phyloP scores from a whole-genome alignment of 1,284 basidiomycete species.

The Testicularia cyperi region DNA sequence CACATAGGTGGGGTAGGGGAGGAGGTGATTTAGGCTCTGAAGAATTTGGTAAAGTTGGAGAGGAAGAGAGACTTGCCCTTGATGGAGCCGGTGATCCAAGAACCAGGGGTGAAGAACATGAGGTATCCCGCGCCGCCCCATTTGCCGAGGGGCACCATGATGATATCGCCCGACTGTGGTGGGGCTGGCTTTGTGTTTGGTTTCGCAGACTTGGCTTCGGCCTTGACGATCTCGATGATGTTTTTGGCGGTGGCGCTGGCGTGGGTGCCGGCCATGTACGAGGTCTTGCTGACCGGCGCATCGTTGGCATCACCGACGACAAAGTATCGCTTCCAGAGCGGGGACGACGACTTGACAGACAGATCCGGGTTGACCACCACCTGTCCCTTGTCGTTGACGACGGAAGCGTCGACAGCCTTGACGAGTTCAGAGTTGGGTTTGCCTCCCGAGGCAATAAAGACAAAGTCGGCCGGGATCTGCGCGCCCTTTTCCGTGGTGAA shows the following conservation, averaged over 20 bases:
- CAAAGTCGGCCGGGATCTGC: conserved; percentile 59
- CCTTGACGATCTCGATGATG: conserved; percentile 22
- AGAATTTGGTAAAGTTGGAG: conserved; percentile 10
- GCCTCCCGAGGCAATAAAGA: conserved; percentile 62
- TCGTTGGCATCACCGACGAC: conserved; percentile 52
- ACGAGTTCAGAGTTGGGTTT: conserved; percentile 61
- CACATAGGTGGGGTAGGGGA: too few species aligned
- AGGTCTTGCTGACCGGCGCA: conserved; percentile 38
- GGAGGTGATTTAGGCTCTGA: conserved; percentile 20
- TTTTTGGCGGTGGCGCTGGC: conserved; percentile 35
- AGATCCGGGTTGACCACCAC: conserved; percentile 58
- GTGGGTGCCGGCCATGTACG: conserved; percentile 17
- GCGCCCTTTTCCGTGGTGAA: conserved; percentile 23
- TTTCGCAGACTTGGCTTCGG: conserved; percentile 4
- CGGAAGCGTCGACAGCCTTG: conserved; percentile 41
- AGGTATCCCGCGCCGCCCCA: conserved; percentile 25
- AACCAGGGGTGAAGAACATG: conserved; percentile 13
- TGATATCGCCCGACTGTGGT: conserved; percentile 5
- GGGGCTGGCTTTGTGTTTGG: neutral
- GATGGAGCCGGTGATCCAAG: conserved; percentile 16
- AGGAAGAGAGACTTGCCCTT: conserved; percentile 38
- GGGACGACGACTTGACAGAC: conserved; percentile 11
- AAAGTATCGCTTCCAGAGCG: conserved; percentile 34
- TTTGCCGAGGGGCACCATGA: conserved; percentile 32
- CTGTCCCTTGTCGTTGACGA: conserved; percentile 48